phyloP scores from a whole-genome alignment of 2,329 filamentous ascomycete species.

The Fusarium torreyae region DNA sequence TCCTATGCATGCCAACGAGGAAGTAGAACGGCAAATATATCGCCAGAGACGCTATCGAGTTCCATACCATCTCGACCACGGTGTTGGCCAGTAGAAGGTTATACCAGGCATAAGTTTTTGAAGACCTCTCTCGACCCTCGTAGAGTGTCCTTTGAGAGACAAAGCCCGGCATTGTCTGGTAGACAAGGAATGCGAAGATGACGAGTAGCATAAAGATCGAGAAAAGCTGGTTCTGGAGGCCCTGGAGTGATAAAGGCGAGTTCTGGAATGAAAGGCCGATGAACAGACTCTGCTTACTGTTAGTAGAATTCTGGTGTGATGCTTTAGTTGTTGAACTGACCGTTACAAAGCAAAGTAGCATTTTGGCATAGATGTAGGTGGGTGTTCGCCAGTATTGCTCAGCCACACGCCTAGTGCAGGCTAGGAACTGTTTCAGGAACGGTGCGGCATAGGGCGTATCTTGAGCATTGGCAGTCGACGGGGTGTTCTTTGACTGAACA shows the following conservation, averaged over 20 bases:
- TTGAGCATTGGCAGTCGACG: background rate
- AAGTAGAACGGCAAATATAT: slow-evolving; percentile 63
- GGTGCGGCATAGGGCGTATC: slow-evolving; percentile 59
- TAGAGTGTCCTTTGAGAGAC: slow-evolving; percentile 85
- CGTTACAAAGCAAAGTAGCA: slow-evolving; percentile 60
- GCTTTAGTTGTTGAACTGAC: background rate
- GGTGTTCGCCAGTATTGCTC: slow-evolving; percentile 93
- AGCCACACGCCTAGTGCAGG: slow-evolving; percentile 79
- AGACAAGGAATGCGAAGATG: slow-evolving; percentile 82
- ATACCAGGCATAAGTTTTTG: slow-evolving; percentile 87
- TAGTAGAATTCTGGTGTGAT: slow-evolving; percentile 53
- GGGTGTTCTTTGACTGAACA: accelerated
- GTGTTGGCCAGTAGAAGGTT: slow-evolving; percentile 88
- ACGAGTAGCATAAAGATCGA: slow-evolving; percentile 86
- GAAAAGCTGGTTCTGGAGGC: slow-evolving; percentile 88
- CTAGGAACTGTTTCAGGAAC: slow-evolving; percentile 75
- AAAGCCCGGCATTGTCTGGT: slow-evolving; percentile 88
- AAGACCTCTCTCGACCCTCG: slow-evolving; percentile 86
- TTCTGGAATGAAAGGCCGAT: slow-evolving; percentile 85
- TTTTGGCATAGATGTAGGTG: slow-evolving; percentile 88
- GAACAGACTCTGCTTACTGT: slow-evolving; percentile 68
- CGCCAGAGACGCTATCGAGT: slow-evolving; percentile 60
- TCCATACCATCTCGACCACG: slow-evolving; percentile 88
- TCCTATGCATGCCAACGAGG: slow-evolving; percentile 77
- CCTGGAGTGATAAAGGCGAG: slow-evolving; percentile 71